A percentile compares a stretch with the other conserved stretches of the same genome.
Conservation (phyloP, 2,329 filamentous ascomycete genomes). For the Cordyceps cicadae region DNA sequence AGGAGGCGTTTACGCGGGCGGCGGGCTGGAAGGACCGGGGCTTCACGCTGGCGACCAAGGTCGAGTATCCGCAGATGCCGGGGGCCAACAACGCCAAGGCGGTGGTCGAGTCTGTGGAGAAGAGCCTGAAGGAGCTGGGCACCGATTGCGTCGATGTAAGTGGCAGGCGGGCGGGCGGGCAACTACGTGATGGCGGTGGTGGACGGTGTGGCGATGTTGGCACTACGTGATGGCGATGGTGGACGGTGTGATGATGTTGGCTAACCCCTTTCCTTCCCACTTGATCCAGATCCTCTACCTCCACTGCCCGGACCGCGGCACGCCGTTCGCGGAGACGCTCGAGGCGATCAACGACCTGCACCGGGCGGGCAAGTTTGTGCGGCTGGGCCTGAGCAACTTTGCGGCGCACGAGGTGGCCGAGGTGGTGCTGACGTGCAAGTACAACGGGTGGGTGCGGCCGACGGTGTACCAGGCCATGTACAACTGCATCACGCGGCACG, state of each 20-base stretch:
- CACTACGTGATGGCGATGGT: no score
- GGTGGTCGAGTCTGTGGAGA: constrained; percentile 57
- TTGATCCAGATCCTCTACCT: constrained; percentile 28
- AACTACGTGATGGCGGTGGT: neutral
- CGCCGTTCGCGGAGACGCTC: constrained; percentile 73
- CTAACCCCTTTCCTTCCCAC: neutral
- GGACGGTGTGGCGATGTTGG: no score
- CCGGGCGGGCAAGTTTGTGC: constrained; percentile 77
- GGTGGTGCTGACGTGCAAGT: constrained; percentile 68
- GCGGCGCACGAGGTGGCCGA: constrained; percentile 84
- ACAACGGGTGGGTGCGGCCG: constrained; percentile 73
- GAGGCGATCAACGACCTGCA: constrained; percentile 71
- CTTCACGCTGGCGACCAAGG: constrained; percentile 70
- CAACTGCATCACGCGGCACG: constrained; percentile 67
- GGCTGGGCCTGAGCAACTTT: constrained; percentile 74
- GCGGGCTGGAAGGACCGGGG: constrained; percentile 73
- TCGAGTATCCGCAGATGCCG: constrained; percentile 50
- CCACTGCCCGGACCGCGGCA: constrained; percentile 44
- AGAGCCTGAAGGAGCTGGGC: constrained; percentile 61
- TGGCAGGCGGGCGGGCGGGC: constrained; percentile 7
- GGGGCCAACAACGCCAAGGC: constrained; percentile 56
- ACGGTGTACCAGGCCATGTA: constrained; percentile 87
- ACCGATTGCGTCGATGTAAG: constrained; percentile 63
- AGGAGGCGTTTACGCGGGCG: constrained; percentile 71
- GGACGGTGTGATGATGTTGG: no score